These are phyloP conservation scores for Beauveria asiatica DNA, from an alignment of 2,329 filamentous ascomycete species.

Conservation along the genomic window DNA sequence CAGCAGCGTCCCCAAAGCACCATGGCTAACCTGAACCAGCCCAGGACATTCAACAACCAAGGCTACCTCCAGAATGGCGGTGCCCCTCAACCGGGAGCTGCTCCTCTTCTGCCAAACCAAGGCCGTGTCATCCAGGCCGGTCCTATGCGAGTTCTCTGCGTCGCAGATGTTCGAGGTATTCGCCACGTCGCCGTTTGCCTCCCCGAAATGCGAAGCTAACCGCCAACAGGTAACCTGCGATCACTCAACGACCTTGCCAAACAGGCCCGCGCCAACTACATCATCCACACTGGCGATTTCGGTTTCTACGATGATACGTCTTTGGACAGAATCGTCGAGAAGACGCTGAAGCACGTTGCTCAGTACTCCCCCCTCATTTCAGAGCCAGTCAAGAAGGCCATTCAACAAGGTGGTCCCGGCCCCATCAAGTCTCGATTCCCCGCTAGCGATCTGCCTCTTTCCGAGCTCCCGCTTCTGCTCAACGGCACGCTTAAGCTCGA, in stretches of 20 bases:
- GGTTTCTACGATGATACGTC: conserved; percentile 98
- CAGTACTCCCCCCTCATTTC: conserved; percentile 94
- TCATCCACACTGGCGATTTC: conserved; percentile 98
- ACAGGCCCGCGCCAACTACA: conserved; percentile 90
- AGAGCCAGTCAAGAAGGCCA: conserved; percentile 63
- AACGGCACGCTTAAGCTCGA: conserved; percentile 85
- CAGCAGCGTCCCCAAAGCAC: conserved; percentile 2
- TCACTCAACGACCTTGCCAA: conserved; percentile 95
- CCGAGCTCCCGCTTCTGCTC: conserved; percentile 83
- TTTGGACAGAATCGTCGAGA: conserved; percentile 93
- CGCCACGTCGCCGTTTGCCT: conserved; percentile 2
- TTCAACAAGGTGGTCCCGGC: conserved; percentile 57
- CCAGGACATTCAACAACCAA: conserved; percentile 37
- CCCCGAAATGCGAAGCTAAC: conserved; percentile 14
- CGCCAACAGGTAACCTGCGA: conserved; percentile 69
- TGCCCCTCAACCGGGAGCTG: conserved; percentile 48
- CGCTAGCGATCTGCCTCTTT: conserved; percentile 77
- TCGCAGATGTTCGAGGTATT: conserved; percentile 64
- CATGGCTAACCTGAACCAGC: conserved; percentile 24
- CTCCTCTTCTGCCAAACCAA: conserved; percentile 59
- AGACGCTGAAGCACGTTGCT: conserved; percentile 95
- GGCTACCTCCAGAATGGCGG: conserved; percentile 57
- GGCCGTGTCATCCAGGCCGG: conserved; percentile 58
- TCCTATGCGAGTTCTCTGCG: conserved; percentile 58
- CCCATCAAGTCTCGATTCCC: conserved; percentile 81